Evolutionary conservation across 306 rosid species (phyloP), one percentile per base, ranked within the genome.

Genomic region (Oemleria cerasiformis): DNA sequence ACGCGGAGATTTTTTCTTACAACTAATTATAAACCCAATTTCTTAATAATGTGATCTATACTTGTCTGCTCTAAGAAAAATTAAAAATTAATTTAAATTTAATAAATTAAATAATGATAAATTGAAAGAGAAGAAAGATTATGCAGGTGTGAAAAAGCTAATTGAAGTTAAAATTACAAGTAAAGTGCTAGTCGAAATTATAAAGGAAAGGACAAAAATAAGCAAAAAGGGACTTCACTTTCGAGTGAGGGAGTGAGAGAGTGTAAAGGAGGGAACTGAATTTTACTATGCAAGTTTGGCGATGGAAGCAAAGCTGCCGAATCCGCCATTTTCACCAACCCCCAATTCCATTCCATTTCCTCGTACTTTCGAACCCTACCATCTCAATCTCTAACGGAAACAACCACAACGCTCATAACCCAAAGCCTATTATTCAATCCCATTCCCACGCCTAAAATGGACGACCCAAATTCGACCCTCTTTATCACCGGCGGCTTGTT

Each of bases 401-500:
- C 16, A 3, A 7, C 64, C 64, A 15, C 64, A 38, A 36, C 51
- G 34, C 71, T 8, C 53, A 62, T 40, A 16, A 17, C 58, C 64
- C 77, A 63, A 43, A 25, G 30, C 30, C 30, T 2, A 25, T 25
- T 25, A n/a, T 10, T 34, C 13, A 63, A 61, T 64, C 43, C 13
- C 72, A 61, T 72, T 60, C 58, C 68, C 49, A 5, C 57, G 11
- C 67, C 14, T 58, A 45, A 25, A 79, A 86, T 84, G 88, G 64
- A 56, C 41, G 64, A 55, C 74, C 25, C 82, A 15, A 81, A 76
- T 72, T 65, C 54, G 13, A 65, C 36, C 63, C 69, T 72, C 10
- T 84, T 81, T 60, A 45, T 74, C 40, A 57, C n/a, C 60, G 80
- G 89, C 16, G 97, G 97, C 5, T 83, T 93, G 70, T 93, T 90